Percentiles rank a stretch among this genome's conserved stretches.
Conservation (phyloP, 192 early-diverging fungal species). For the Backusella macrospora region DNA sequence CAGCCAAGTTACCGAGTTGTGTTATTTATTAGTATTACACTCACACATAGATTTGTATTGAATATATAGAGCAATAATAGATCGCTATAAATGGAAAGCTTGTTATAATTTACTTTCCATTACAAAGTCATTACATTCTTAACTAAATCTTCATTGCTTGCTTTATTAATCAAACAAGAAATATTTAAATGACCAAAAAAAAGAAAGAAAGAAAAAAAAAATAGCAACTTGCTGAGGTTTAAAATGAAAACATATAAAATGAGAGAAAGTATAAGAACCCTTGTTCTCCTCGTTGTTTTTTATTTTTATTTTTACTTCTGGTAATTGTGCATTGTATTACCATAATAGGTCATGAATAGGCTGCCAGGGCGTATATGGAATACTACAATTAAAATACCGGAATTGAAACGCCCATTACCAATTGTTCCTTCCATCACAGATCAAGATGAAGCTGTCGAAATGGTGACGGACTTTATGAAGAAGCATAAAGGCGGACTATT, state of each 20-base stretch:
- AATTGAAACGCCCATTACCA: not conserved
- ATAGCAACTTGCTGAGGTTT: not conserved
- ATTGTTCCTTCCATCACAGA: constrained; percentile 24
- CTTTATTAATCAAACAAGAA: not conserved
- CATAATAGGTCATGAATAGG: not conserved
- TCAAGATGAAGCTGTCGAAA: constrained; percentile 25
- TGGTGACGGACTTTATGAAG: constrained; percentile 43
- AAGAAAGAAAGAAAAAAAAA: not conserved
- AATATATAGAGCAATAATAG: too few relatives aligned
- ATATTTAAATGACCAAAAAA: not conserved
- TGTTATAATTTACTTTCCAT: too few relatives aligned
- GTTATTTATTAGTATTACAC: too few relatives aligned
- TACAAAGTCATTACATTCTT: too few relatives aligned
- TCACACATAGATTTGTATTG: too few relatives aligned
- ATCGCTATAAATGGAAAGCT: too few relatives aligned
- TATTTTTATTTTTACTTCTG: not conserved
- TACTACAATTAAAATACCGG: constrained; percentile 28
- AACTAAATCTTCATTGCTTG: not conserved
- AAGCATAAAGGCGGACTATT: constrained; percentile 36
- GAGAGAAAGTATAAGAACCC: not conserved
- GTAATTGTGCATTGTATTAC: not conserved
- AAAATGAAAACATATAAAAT: not conserved
- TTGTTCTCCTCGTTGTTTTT: not conserved
- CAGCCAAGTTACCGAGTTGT: too few relatives aligned
- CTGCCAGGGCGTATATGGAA: constrained; percentile 4